Evolutionary conservation across 78 protist species (phyloP).

Genomic region (Pigoraptor vietnamica): DNA sequence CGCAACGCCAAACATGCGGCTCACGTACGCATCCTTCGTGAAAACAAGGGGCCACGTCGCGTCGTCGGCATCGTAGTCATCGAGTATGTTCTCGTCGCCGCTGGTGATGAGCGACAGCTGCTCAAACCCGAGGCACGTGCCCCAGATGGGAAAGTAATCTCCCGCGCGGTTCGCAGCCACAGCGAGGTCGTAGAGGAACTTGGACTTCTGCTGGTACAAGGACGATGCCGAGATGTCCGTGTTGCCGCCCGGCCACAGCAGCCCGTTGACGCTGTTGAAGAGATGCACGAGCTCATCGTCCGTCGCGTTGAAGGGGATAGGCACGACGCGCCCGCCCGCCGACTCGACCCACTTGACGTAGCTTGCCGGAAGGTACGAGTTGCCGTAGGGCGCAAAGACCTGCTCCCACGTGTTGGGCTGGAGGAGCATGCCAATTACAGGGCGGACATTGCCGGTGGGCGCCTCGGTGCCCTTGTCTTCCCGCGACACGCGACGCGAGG

Average conservation of each 20-base stretch:
- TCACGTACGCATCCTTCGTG: not conserved
- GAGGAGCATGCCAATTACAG: not conserved
- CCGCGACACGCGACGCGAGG: no score
- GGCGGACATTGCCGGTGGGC: not conserved
- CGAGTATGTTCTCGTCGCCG: not conserved
- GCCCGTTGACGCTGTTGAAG: slow-evolving; percentile 55
- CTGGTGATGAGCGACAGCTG: slow-evolving; percentile 29
- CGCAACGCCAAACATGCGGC: not conserved
- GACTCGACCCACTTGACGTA: slow-evolving; percentile 75
- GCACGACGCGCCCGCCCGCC: slow-evolving; percentile 76
- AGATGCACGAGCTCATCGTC: not conserved
- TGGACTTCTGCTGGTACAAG: not conserved
- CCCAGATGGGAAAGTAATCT: slow-evolving; percentile 69
- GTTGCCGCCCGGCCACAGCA: slow-evolving; percentile 15
- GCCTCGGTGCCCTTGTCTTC: no score
- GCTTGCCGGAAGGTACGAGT: not conserved
- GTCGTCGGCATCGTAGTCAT: slow-evolving; percentile 35
- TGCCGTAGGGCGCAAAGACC: not conserved
- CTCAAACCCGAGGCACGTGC: slow-evolving; percentile 85
- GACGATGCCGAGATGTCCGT: not conserved
- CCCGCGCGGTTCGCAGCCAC: slow-evolving; percentile 24
- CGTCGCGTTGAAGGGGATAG: slow-evolving; percentile 36
- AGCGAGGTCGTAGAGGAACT: slow-evolving; percentile 9
- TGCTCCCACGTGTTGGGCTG: not conserved
- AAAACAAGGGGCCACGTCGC: slow-evolving; percentile 50